A percentile compares a stretch with the other conserved stretches of the same genome.
Conservation (phyloP, 768 basidiomycete species). For the Pholiota microspora region DNA sequence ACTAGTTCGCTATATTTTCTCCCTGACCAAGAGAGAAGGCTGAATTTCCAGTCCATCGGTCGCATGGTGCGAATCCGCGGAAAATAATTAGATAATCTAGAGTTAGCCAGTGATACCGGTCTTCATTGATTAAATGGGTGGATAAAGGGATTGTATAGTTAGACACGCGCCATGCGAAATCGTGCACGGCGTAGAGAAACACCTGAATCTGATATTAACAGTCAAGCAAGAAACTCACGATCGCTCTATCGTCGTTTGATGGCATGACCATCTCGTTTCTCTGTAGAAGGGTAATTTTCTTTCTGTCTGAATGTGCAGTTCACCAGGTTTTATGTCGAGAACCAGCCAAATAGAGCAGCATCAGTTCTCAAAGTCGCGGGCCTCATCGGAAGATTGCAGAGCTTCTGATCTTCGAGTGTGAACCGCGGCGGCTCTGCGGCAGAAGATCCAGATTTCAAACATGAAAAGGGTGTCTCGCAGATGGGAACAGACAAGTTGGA, state of each 20-base stretch:
- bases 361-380: constrained; percentile 6
- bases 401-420: constrained; percentile 35
- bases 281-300: background rate
- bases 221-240: background rate
- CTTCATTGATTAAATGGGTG: constrained; percentile 3
- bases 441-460: constrained; percentile 16
- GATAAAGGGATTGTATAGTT: background rate
- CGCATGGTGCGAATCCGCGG: constrained; percentile 16
- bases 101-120: constrained; percentile 5
- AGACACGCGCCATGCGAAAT: background rate
- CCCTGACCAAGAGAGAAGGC: constrained; percentile 8
- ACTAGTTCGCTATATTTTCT: constrained; percentile 9
- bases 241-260: background rate
- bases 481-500: background rate
- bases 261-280: background rate
- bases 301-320: background rate
- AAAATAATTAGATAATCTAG: background rate
- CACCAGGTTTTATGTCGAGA: background rate
- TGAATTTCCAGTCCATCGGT: constrained; percentile 10
- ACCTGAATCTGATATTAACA: background rate
- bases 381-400: constrained; percentile 16
- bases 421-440: constrained; percentile 33
- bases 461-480: background rate
- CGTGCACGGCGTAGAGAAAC: background rate
- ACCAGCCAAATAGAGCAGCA: constrained; percentile 4